Base-by-base conservation (phyloP, 306 rosid genomes). In the Cicer bijugum region DNA sequence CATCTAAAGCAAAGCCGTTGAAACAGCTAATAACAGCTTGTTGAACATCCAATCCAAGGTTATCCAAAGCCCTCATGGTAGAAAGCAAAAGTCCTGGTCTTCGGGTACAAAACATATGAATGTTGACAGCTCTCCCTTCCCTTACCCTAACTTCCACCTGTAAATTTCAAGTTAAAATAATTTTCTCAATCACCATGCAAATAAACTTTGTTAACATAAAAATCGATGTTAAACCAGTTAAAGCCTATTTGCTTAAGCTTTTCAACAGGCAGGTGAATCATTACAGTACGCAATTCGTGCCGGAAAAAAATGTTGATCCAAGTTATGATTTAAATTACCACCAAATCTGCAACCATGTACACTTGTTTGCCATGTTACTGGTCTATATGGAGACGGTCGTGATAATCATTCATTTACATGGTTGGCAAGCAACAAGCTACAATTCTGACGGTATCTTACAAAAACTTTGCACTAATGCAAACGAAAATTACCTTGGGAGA, bases 1-100 rank as follows among this genome's bases (percentile, higher is more conserved):
- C 86, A 61, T 94, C 99, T 75, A 94, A 83, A 75, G 99, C 99
- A 74, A 94, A 94, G 23, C 97, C 99, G 75, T 94, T 91, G 82
- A 94, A 94, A 85, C 99, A 94, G 78, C 99, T 94, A 60, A 94
- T 91, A 40, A 94, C 99, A 61, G 99, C 99, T 65, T 94, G 99
- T 78, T 94, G 99, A 79, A 94, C 86, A 78, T 94, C 99, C 84
- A 94, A 75, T 52, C 99, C 99, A 3, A 94, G 92, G 84, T 75
- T 88, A 62, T 94, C 99, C 83, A 94, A 72, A 67, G 96, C 92
- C 83, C 88, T 89, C 91, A 94, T 87, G 61, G 96, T 87, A 60
- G 99, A 91, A 46, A 94, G 91, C 84, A 94, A 77, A 69, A 94
- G 92, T 42, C 99, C 99, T 8, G 96, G 95, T 78, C 96, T 84